Evolutionary conservation across 306 rosid genomes (phyloP).

Genomic region (Ochetophila trinervis): DNA sequence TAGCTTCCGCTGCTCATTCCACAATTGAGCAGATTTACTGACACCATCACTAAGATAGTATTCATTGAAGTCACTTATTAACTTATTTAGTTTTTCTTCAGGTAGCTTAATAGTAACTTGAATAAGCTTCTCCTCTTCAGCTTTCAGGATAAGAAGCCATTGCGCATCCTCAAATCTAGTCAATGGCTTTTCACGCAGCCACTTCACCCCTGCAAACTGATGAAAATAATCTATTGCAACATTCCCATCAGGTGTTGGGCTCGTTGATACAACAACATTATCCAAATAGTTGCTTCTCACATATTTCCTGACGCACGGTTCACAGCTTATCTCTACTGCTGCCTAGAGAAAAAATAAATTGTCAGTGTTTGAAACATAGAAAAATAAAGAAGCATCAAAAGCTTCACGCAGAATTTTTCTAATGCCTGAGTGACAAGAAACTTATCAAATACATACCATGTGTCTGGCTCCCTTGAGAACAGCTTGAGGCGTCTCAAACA

Average conservation of each 20-base stretch:
- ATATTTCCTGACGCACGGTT: conserved; percentile 89
- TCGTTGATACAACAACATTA: conserved; percentile 75
- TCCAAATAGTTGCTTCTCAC: conserved; percentile 88
- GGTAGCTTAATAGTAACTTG: conserved; percentile 87
- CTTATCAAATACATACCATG: conserved; percentile 53
- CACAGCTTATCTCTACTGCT: conserved; percentile 97
- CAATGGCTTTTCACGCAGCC: conserved; percentile 90
- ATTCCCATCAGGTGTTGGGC: conserved; percentile 81
- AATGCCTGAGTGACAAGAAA: conserved; percentile 6
- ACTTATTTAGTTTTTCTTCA: conserved; percentile 63
- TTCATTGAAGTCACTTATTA: conserved; percentile 74
- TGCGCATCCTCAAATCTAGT: conserved; percentile 84
- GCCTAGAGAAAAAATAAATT: conserved; percentile 57
- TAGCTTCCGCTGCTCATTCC: conserved; percentile 97
- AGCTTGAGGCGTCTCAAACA: conserved; percentile 82
- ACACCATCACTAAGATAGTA: conserved; percentile 95
- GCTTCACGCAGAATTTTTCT: not conserved
- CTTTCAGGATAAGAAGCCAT: conserved; percentile 96
- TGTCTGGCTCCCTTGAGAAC: conserved; percentile 95
- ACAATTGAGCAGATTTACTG: conserved; percentile 91
- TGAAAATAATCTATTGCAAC: conserved; percentile 78
- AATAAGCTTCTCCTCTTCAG: conserved; percentile 92
- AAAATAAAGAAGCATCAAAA: conserved; percentile 8
- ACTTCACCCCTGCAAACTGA: conserved; percentile 81
- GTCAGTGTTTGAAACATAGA: conserved; percentile 5